Evolutionary conservation across 2,329 filamentous ascomycete species (phyloP), one percentile per base, ranked within the genome.

Genomic region (Cladosporium sphaerospermum): DNA sequence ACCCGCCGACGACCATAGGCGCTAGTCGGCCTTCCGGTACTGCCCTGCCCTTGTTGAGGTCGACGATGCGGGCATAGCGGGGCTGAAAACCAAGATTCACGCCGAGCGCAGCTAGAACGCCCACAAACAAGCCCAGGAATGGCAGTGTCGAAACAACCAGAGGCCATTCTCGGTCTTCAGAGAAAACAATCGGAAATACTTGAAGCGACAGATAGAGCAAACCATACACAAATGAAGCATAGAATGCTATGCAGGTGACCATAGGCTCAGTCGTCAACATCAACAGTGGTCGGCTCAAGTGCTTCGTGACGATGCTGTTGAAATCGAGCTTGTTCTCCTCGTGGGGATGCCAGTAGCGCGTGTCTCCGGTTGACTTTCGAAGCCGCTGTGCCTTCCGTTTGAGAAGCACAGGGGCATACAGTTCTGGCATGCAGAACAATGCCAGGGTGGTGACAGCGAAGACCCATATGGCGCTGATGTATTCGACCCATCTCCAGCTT

Each of bases 341-440:
- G 51, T 77, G 74, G 0, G 74, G 73, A 56, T 77, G 74, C 57
- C 70, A 75, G 49, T 70, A 71, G 13, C 65, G 59, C 1, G 62
- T 14, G 53, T 75, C 68, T 0, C 77, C 79, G 28, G 81, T 78
- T 31, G 74, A 73, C 60, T 77, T 79, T 57, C 82, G 79, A 32
- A 87, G 67, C 45, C 72, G 74, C 31, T 70, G 69, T 1, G 86
- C 86, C 40, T 61, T 61, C 9, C 62, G 54, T 57, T 71, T 71
- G 23, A 77, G 62, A 16, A 77, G 67, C 0, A 73, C 62, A 0
- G 74, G 74, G 0, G 66, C 72, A 55, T 75, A 77, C 4, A 74
- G 75, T 59, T 77, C 74, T 2, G 73, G 84, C 54, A 89, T 75
- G 56, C 67, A 62, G 54, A 67, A 60, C 84, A 75, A 16, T 81